These are phyloP conservation scores for Plantago coronopus DNA, from an alignment of 305 asterid species.

Conservation along the genomic window DNA sequence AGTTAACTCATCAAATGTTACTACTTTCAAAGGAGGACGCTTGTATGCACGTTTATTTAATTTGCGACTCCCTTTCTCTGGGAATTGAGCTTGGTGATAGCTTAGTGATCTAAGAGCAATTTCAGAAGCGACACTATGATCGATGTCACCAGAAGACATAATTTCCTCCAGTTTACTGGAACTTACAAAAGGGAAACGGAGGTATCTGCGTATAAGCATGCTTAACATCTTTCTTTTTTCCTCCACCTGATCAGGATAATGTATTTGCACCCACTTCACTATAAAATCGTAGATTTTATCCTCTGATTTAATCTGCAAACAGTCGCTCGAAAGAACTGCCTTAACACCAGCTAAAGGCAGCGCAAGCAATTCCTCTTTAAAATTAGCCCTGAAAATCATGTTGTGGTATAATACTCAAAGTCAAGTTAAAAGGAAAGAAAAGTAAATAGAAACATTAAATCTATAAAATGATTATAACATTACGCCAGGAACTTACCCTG, in stretches of 20 bases:
- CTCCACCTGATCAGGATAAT: slow-evolving; percentile 49
- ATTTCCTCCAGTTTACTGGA: too few species aligned
- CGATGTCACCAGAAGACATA: slow-evolving; percentile 53
- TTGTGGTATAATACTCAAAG: neutral
- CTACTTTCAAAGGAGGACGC: neutral
- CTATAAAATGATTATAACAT: neutral
- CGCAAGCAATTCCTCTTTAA: slow-evolving; percentile 52
- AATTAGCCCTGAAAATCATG: slow-evolving; percentile 32
- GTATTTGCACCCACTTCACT: slow-evolving; percentile 65
- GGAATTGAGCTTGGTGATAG: neutral
- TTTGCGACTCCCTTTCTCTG: neutral
- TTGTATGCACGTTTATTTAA: neutral
- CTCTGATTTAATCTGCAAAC: slow-evolving; percentile 67
- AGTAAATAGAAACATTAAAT: too few species aligned
- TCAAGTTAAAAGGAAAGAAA: too few species aligned
- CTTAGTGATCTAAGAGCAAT: neutral
- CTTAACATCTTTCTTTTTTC: slow-evolving; percentile 44
- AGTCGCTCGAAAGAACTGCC: slow-evolving; percentile 61
- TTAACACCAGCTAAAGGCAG: slow-evolving; percentile 70
- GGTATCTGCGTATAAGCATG: slow-evolving; percentile 43
- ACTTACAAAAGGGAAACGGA: slow-evolving; percentile 62
- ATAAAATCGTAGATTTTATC: slow-evolving; percentile 66
- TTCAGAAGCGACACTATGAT: too few species aligned
- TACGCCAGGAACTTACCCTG: slow-evolving; percentile 56
- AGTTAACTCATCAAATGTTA: neutral